These are phyloP conservation scores for Alternaria burnsii DNA, from an alignment of 2,329 filamentous ascomycete species.

Conservation along the genomic window DNA sequence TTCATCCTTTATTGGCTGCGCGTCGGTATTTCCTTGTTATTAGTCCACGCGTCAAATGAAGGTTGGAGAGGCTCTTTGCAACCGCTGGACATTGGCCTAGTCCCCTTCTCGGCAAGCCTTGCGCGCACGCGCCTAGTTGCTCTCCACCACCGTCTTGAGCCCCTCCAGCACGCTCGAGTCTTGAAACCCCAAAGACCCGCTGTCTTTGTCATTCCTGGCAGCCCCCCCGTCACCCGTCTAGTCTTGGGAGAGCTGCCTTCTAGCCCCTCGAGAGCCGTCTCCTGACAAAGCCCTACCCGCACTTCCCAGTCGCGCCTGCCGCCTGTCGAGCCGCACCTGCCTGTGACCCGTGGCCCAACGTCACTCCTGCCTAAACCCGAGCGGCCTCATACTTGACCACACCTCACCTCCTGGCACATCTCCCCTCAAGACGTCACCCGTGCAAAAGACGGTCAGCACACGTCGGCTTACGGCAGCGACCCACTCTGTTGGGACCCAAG, in stretches of 20 bases:
- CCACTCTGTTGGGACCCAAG: conserved; percentile 39
- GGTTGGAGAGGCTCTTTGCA: conserved; percentile 17
- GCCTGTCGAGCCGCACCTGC: conserved; percentile 34
- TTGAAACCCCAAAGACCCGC: conserved; percentile 39
- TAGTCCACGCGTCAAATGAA: conserved; percentile 15
- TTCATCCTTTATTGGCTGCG: conserved; percentile 10
- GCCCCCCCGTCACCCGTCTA: conserved; percentile 12
- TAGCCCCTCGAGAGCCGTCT: conserved; percentile 10
- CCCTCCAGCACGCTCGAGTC: conserved; percentile 32
- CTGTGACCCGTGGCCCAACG: conserved; percentile 40
- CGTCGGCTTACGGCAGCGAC: conserved; percentile 43
- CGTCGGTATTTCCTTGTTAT: conserved; percentile 2
- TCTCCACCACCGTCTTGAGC: conserved; percentile 31
- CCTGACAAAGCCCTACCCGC: conserved; percentile 18
- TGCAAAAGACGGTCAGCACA: conserved; percentile 35
- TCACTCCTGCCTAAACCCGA: conserved; percentile 34
- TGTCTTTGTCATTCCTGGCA: conserved; percentile 9
- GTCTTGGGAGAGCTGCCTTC: background rate
- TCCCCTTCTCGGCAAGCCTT: conserved; percentile 41
- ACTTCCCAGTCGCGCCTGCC: conserved; percentile 25
- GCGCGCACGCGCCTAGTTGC: conserved; percentile 40
- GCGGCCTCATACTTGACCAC: conserved; percentile 11
- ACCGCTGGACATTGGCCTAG: conserved; percentile 26
- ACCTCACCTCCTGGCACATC: background rate
- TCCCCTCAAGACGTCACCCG: background rate